phyloP scores from a whole-genome alignment of 495 filamentous ascomycete genomes.

The Podospora sp. region DNA sequence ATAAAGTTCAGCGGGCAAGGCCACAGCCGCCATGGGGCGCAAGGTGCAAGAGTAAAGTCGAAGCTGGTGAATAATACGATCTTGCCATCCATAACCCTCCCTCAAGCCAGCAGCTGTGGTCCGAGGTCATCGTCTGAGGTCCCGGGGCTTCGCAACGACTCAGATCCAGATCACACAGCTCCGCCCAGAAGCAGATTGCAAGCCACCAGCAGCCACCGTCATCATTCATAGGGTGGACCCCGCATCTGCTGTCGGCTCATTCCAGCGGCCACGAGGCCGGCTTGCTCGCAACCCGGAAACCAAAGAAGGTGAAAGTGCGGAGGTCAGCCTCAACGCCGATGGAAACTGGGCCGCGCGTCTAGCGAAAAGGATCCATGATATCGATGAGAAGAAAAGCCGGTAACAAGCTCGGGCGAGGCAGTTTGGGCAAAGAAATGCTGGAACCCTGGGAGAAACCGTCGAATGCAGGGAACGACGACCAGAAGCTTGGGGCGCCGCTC shows the following conservation, averaged over 20 bases:
- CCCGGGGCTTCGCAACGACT: not conserved
- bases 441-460: slow-evolving; percentile 1
- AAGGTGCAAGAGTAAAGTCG: too few species aligned
- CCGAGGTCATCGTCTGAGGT: not conserved
- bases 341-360: not conserved
- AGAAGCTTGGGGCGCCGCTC: slow-evolving; percentile 18
- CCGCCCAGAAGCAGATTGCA: not conserved
- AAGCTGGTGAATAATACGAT: not conserved
- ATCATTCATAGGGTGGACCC: slow-evolving; percentile 5
- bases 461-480: not conserved
- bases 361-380: not conserved
- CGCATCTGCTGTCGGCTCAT: slow-evolving; percentile 5
- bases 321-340: not conserved
- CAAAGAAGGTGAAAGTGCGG: not conserved
- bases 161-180: not conserved
- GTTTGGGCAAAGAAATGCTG: not conserved
- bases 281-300: not conserved
- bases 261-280: slow-evolving; percentile 5
- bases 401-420: not conserved
- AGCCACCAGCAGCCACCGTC: slow-evolving; percentile 12
- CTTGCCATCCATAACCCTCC: not conserved
- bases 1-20: too few species aligned
- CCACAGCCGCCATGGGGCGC: too few species aligned
- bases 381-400: too few species aligned
- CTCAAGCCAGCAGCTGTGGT: slow-evolving; percentile 2